Base-by-base conservation (phyloP, 2,329 filamentous ascomycete species). In the Peltaster fructicola region DNA sequence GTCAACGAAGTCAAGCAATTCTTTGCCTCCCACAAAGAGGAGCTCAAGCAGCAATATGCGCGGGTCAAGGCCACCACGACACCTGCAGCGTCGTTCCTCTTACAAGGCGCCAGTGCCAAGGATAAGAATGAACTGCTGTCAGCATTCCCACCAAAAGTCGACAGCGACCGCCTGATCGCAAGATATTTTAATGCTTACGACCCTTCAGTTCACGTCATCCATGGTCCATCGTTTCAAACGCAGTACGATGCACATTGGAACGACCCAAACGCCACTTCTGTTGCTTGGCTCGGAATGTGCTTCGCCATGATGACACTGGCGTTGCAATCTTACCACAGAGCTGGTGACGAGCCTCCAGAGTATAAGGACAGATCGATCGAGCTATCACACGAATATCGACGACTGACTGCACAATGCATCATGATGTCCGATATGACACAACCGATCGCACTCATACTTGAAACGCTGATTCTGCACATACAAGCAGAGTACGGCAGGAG, bases 1-100 rank as follows among this genome's bases (percentile, higher is more conserved):
- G 88, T 98, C 35, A 63, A 79, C 7, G 88, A 98, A 55, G 85
- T 98, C 14, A 91, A 85, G 46, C 84, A 75, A 38, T 93, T 88
- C 53, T 95, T 91, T 42, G 54, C 57, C 10, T 69, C 65, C 17
- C 81, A 93, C 52, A 90, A 88, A 49, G 84, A 88, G 44, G 82
- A 93, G 36, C 63, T 85, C 31, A 80, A 90, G 45, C 73, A 72
- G 30, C 82, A 84, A 19, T 71, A 80, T 38, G 71, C 78, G 39
- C 75, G 71, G 39, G 71, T 91, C 25, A 66, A 73, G 45, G 50
- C 55, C 22, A 57, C 60, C 17, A 53, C 61, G 30, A 68, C 71
- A 30, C 48, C 57, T 9, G 77, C 76, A 2, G 78, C 77, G 2
- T 73, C 77, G 0, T 73, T 93, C 36, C 56, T 95, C 7, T 74